These are phyloP conservation scores for Phytophthora lateralis DNA, from an alignment of 352 stramenopile genomes.

Conservation along the genomic window DNA sequence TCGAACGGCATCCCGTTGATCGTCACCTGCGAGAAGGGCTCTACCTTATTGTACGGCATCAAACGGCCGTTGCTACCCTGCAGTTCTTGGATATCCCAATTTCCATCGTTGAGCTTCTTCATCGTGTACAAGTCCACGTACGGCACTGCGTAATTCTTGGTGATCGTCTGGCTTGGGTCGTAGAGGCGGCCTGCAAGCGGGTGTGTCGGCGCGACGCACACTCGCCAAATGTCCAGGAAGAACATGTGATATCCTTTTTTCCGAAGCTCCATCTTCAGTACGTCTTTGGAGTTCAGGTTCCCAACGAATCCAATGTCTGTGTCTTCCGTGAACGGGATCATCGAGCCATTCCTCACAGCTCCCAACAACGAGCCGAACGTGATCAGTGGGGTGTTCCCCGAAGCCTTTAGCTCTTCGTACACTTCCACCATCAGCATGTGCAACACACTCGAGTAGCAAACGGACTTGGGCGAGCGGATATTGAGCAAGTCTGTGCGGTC, in stretches of 20 bases:
- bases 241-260: constrained; percentile 63
- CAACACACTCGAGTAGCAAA: constrained; percentile 56
- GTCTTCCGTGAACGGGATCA: constrained; percentile 67
- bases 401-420: constrained; percentile 45
- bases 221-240: constrained; percentile 42
- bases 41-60: constrained; percentile 26
- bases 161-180: constrained; percentile 30
- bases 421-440: constrained; percentile 66
- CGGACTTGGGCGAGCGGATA: constrained; percentile 24
- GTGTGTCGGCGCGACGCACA: constrained; percentile 50
- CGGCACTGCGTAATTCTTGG: constrained; percentile 27
- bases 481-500: constrained; percentile 56
- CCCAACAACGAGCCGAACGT: constrained; percentile 56
- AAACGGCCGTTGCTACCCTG: constrained; percentile 21
- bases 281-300: constrained; percentile 14
- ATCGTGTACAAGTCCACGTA: constrained; percentile 51
- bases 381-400: constrained; percentile 36
- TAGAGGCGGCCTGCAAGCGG: constrained; percentile 44
- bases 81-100: constrained; percentile 37
- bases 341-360: constrained; percentile 50
- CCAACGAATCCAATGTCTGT: constrained; percentile 51
- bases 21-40: constrained; percentile 32
- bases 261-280: constrained; percentile 27
- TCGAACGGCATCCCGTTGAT: constrained; percentile 45
- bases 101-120: constrained; percentile 17